These are phyloP conservation scores for Zanthoxylum bungeanum DNA, from an alignment of 345 rosid genomes.

Conservation along the genomic window DNA sequence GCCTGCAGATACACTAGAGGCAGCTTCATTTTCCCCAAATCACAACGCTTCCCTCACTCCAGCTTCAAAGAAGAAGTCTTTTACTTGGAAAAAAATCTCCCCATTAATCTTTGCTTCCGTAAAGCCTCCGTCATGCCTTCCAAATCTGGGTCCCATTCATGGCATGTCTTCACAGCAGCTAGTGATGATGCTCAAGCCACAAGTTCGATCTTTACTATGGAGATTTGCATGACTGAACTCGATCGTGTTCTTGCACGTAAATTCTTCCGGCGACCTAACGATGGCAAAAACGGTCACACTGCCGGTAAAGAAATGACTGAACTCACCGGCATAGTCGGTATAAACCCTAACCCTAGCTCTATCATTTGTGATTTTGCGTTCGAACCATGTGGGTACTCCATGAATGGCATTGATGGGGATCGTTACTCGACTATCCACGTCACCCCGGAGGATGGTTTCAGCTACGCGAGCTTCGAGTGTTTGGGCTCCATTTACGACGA, in stretches of 20 bases:
- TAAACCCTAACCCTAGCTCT: conserved; percentile 64
- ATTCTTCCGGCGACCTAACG: conserved; percentile 52
- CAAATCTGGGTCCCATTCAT: conserved; percentile 53
- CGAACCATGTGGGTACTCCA: conserved; percentile 98
- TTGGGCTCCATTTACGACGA: conserved; percentile 65
- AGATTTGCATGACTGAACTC: conserved; percentile 96
- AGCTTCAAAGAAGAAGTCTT: conserved; percentile 78
- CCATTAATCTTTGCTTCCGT: conserved; percentile 46
- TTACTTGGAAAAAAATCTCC: conserved; percentile 60
- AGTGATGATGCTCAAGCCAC: conserved; percentile 28
- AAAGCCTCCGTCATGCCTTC: conserved; percentile 86
- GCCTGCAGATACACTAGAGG: conserved; percentile 86
- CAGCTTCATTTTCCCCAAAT: conserved; percentile 79
- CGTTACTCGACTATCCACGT: conserved; percentile 97
- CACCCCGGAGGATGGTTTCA: conserved; percentile 92
- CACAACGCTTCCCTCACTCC: conserved; percentile 89
- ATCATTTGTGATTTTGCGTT: conserved; percentile 85
- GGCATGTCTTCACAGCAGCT: conserved; percentile 90
- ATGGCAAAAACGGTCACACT: conserved; percentile 42
- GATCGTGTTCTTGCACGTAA: conserved; percentile 56
- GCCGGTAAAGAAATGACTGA: conserved; percentile 82
- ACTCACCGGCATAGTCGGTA: conserved; percentile 58
- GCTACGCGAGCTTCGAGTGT: conserved; percentile 94
- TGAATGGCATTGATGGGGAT: conserved; percentile 88
- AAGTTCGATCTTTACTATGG: conserved; percentile 46